phyloP scores from a whole-genome alignment of 331 rosid genomes.

The Spiraea crenata region DNA sequence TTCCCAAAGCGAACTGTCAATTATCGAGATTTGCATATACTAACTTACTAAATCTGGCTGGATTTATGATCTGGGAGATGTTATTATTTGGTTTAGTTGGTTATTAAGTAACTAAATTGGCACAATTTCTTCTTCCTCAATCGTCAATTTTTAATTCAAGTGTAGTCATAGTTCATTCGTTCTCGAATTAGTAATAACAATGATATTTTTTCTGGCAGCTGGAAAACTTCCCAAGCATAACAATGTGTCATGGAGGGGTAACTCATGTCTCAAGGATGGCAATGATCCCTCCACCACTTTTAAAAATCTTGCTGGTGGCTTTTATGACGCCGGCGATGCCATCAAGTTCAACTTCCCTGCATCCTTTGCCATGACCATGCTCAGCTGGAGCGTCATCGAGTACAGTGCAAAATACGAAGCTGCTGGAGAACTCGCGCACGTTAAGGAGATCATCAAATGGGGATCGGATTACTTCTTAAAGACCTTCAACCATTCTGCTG shows the following conservation, averaged over 20 bases:
- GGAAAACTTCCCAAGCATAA: constrained; percentile 92
- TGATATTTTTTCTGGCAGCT: constrained; percentile 37
- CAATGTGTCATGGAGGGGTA: constrained; percentile 98
- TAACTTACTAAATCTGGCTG: no score
- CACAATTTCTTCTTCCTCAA: not conserved
- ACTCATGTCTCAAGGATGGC: constrained; percentile 71
- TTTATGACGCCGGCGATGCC: constrained; percentile 94
- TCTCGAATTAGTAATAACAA: not conserved
- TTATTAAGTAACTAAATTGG: no score
- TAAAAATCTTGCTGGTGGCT: constrained; percentile 88
- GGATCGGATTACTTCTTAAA: constrained; percentile 91
- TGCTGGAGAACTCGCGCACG: constrained; percentile 88
- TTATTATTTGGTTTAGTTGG: no score
- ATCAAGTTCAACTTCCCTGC: constrained; percentile 89
- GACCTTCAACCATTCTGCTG: constrained; percentile 85
- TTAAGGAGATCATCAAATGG: constrained; percentile 87
- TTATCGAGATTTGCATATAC: no score
- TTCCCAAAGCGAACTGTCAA: no score
- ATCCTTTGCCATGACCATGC: constrained; percentile 78
- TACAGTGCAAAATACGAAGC: constrained; percentile 93
- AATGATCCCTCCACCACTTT: constrained; percentile 34
- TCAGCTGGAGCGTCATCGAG: constrained; percentile 99
- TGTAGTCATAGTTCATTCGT: not conserved
- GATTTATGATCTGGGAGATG: not conserved
- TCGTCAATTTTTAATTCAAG: not conserved